Evolutionary conservation across 2,329 filamentous ascomycete species (phyloP).

Genomic region (Drechslerella dactyloides): DNA sequence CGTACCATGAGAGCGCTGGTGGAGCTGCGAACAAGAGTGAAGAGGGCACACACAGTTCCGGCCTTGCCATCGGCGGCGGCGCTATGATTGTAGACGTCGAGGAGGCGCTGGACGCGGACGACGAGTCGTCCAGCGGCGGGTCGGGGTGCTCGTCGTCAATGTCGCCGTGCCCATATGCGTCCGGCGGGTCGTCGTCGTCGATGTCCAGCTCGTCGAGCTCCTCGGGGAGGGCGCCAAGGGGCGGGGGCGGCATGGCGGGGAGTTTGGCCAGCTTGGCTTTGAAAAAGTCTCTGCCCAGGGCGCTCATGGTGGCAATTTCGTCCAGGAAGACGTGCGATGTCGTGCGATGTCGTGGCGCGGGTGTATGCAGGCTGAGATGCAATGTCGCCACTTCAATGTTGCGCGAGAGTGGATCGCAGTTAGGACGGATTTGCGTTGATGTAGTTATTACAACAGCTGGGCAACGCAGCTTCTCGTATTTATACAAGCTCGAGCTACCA

Average conservation of each 20-base stretch:
- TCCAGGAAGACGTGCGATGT: neutral
- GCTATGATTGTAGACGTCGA: slow-evolving; percentile 92
- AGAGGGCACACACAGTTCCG: slow-evolving; percentile 66
- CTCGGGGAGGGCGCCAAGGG: slow-evolving; percentile 54
- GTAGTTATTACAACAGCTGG: slow-evolving; percentile 41
- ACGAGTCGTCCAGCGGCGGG: slow-evolving; percentile 64
- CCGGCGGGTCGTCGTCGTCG: slow-evolving; percentile 61
- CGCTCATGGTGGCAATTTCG: slow-evolving; percentile 68
- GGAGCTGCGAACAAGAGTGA: slow-evolving; percentile 26
- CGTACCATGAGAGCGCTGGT: slow-evolving; percentile 35
- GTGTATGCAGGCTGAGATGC: neutral
- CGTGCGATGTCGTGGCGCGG: neutral
- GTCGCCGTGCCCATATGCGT: slow-evolving; percentile 56
- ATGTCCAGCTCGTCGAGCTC: slow-evolving; percentile 64
- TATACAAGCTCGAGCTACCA: neutral
- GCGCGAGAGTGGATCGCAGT: neutral
- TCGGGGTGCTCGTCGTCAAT: slow-evolving; percentile 56
- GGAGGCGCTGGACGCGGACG: slow-evolving; percentile 82
- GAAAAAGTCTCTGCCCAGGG: slow-evolving; percentile 78
- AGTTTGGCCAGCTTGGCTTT: slow-evolving; percentile 73
- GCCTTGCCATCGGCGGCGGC: slow-evolving; percentile 75
- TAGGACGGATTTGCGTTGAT: slow-evolving; percentile 34
- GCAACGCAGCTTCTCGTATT: slow-evolving; percentile 19
- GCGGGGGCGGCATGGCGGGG: slow-evolving; percentile 64
- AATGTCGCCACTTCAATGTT: neutral